Conservation (phyloP, 306 rosid species). For the Mucuna pruriens region DNA sequence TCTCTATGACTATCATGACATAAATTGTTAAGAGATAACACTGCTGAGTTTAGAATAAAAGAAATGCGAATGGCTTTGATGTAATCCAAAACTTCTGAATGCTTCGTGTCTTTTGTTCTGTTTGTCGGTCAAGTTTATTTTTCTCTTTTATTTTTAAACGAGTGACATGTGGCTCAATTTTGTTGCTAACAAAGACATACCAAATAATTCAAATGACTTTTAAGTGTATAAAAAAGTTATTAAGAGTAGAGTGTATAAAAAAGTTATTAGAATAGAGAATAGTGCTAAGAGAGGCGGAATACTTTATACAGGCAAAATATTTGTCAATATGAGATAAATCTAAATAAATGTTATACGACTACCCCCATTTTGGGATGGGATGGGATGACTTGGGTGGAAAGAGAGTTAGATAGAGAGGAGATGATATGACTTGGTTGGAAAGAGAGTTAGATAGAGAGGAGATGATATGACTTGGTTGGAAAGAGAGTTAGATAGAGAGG, state of each 20-base stretch:
- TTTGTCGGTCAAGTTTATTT: not conserved
- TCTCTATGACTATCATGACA: not conserved
- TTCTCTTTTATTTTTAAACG: not conserved
- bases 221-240: not conserved
- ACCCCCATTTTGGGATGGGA: too few relatives aligned
- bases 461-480: too few relatives aligned
- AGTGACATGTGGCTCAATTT: not conserved
- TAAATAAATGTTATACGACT: too few relatives aligned
- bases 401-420: too few relatives aligned
- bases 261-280: not conserved
- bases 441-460: too few relatives aligned
- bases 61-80: not conserved
- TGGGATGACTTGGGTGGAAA: too few relatives aligned
- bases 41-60: not conserved
- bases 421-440: too few relatives aligned
- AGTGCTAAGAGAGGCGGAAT: not conserved
- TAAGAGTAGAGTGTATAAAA: not conserved
- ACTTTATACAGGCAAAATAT: not conserved
- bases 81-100: not conserved
- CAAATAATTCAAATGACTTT: not conserved
- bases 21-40: constrained; percentile 11
- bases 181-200: not conserved
- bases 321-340: not conserved
- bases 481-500: too few relatives aligned
- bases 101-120: not conserved